A percentile compares a stretch with the other conserved stretches of the same genome.
These are phyloP conservation scores for Aureobasidium mangrovei DNA, from an alignment of 2,329 filamentous ascomycete species.

Conservation along the genomic window DNA sequence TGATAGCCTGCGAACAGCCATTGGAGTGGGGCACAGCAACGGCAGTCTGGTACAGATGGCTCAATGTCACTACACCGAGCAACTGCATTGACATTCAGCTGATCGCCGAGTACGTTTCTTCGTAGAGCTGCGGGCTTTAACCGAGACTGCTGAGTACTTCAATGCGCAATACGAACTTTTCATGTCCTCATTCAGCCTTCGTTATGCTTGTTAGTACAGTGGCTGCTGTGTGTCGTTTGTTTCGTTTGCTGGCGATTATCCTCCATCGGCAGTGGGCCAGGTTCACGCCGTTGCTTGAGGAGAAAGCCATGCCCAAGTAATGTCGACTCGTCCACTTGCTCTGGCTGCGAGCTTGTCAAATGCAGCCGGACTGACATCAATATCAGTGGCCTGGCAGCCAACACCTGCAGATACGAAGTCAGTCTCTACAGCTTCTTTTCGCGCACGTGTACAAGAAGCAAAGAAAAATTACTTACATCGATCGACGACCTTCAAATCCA, in stretches of 20 bases:
- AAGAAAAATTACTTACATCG: constrained; percentile 39
- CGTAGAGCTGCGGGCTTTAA: neutral
- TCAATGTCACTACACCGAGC: constrained; percentile 9
- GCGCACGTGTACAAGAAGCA: too few species aligned
- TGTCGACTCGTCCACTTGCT: constrained; percentile 23
- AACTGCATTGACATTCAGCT: constrained; percentile 9
- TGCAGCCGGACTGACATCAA: constrained; percentile 42
- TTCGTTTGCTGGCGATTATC: neutral
- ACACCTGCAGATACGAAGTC: constrained; percentile 13
- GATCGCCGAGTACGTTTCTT: constrained; percentile 5
- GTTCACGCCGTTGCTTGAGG: constrained; percentile 10
- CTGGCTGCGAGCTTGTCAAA: constrained; percentile 40
- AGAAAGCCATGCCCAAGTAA: constrained; percentile 27
- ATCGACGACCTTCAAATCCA: constrained; percentile 60
- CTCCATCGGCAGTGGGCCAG: fast-evolving
- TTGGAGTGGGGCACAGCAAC: constrained; percentile 15
- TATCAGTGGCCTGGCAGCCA: constrained; percentile 38
- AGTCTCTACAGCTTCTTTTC: neutral
- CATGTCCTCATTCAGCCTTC: neutral
- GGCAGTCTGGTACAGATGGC: constrained; percentile 15
- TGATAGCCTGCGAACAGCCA: constrained; percentile 12
- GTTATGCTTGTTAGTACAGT: too few species aligned
- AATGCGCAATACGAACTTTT: neutral
- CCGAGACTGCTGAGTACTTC: neutral
- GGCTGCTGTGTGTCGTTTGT: neutral